A percentile compares a stretch with the other conserved stretches of the same genome.
Evolutionary conservation across 495 filamentous ascomycete genomes (phyloP).

Genomic region (Neurospora sp.): DNA sequence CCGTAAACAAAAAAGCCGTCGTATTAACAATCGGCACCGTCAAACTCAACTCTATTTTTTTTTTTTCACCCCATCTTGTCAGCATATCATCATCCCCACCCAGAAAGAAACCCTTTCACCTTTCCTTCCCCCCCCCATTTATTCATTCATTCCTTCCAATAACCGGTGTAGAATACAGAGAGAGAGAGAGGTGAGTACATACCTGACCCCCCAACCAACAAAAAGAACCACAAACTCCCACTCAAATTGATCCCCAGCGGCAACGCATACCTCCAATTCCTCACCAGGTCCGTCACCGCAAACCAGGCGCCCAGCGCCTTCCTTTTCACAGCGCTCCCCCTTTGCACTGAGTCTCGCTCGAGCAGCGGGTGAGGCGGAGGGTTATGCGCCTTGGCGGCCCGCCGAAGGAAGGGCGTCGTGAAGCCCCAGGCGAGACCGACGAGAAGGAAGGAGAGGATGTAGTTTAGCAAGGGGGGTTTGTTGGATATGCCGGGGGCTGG

Average conservation of each 20-base stretch:
- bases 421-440: slow-evolving; percentile 81
- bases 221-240: slow-evolving; percentile 94
- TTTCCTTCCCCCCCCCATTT: background rate
- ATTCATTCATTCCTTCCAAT: background rate
- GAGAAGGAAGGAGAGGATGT: slow-evolving; percentile 78
- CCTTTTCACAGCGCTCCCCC: slow-evolving; percentile 43
- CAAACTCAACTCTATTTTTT: slow-evolving; percentile 63
- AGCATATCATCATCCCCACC: background rate
- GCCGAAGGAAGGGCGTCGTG: slow-evolving; percentile 66
- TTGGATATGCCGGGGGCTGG: slow-evolving; percentile 15
- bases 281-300: slow-evolving; percentile 66
- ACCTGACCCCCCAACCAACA: slow-evolving; percentile 64
- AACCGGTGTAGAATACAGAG: background rate
- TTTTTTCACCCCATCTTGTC: background rate
- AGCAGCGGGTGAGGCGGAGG: slow-evolving; percentile 44
- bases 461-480: slow-evolving; percentile 55
- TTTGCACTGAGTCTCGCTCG: slow-evolving; percentile 22
- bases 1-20: slow-evolving; percentile 88
- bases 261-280: slow-evolving; percentile 72
- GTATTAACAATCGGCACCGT: slow-evolving; percentile 95
- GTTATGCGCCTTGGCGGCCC: slow-evolving; percentile 49
- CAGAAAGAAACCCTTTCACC: too few relatives aligned
- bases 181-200: background rate
- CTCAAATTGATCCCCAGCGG: slow-evolving; percentile 85
- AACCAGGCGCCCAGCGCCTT: slow-evolving; percentile 51